Conservation (phyloP, 2,329 filamentous ascomycete species). For the Myriosclerotinia duriaeana region DNA sequence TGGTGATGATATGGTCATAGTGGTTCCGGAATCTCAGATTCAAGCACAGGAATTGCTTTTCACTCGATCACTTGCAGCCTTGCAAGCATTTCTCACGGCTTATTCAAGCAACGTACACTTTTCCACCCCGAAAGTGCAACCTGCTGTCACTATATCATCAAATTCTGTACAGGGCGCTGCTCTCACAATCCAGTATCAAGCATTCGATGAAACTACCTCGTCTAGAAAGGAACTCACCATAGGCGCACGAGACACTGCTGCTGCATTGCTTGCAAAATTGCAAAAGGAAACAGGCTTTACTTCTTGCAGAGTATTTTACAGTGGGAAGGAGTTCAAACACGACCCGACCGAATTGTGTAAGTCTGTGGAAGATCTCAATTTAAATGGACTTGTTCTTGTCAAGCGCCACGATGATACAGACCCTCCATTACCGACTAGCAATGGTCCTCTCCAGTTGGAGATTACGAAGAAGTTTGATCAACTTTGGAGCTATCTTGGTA, state of each 20-base stretch:
- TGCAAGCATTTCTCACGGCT: constrained; percentile 65
- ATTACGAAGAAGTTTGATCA: constrained; percentile 81
- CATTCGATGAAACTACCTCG: constrained; percentile 61
- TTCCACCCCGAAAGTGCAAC: constrained; percentile 56
- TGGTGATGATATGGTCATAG: constrained; percentile 54
- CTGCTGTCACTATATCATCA: constrained; percentile 52
- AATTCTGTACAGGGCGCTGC: constrained; percentile 60
- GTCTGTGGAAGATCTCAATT: constrained; percentile 66
- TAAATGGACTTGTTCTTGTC: constrained; percentile 67
- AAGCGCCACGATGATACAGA: constrained; percentile 55
- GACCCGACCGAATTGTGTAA: constrained; percentile 57
- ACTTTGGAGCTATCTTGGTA: constrained; percentile 75
- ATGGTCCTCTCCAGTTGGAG: constrained; percentile 69
- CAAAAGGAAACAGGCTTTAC: constrained; percentile 70
- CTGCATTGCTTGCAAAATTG: constrained; percentile 66
- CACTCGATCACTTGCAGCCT: constrained; percentile 64
- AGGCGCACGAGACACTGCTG: constrained; percentile 68
- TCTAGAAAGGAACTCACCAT: constrained; percentile 64
- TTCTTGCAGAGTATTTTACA: constrained; percentile 71
- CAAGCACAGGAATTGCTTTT: constrained; percentile 62
- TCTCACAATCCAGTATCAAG: constrained; percentile 70
- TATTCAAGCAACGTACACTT: constrained; percentile 62
- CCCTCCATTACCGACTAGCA: constrained; percentile 51
- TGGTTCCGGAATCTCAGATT: constrained; percentile 50
- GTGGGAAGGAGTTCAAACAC: constrained; percentile 64